phyloP scores from a whole-genome alignment of 2,329 filamentous ascomycete species.

The Bipolaris zeicola region DNA sequence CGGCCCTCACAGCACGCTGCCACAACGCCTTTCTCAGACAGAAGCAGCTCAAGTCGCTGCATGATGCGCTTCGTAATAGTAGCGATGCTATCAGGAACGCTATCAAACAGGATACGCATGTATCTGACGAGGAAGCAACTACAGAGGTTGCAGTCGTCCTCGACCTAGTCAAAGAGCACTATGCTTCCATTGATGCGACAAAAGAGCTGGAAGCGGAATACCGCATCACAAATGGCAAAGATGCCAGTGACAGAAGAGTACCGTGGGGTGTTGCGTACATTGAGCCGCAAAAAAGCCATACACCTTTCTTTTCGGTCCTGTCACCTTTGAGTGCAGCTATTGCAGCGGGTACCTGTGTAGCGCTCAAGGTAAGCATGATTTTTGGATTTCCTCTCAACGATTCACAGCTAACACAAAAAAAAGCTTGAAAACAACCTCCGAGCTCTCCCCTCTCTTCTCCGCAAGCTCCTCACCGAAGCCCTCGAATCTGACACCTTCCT shows the following conservation, averaged over 20 bases:
- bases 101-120: conserved; percentile 49
- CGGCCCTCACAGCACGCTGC: conserved; percentile 53
- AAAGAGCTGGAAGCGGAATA: conserved; percentile 52
- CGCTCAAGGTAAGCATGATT: conserved; percentile 52
- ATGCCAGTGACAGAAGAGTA: conserved; percentile 43
- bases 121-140: conserved; percentile 47
- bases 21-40: conserved; percentile 56
- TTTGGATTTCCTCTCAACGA: not conserved
- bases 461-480: conserved; percentile 47
- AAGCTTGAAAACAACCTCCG: conserved; percentile 52
- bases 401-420: not conserved
- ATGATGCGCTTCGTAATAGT: conserved; percentile 47
- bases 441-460: conserved; percentile 44
- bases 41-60: conserved; percentile 53
- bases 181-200: conserved; percentile 49
- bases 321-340: conserved; percentile 53
- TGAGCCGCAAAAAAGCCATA: conserved; percentile 53
- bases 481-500: conserved; percentile 58
- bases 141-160: conserved; percentile 52
- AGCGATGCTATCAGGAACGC: conserved; percentile 47
- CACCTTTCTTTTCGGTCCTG: conserved; percentile 51
- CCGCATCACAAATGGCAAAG: conserved; percentile 47
- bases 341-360: conserved; percentile 58
- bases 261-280: conserved; percentile 56
- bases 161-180: conserved; percentile 48